phyloP scores from a whole-genome alignment of 2,329 filamentous ascomycete genomes.

The Aspergillus carbonarius region DNA sequence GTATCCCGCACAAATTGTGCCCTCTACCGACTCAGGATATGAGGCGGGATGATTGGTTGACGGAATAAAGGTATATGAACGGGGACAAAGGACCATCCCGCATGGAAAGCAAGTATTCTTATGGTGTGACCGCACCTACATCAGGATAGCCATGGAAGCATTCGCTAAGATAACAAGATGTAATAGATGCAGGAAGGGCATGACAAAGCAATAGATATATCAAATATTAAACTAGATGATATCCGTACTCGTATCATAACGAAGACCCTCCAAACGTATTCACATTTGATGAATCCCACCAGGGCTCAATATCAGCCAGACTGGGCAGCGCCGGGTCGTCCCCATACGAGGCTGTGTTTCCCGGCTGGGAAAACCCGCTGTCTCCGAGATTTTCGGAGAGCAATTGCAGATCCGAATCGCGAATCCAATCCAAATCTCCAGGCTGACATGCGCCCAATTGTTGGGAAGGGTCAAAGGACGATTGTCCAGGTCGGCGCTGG shows the following conservation, averaged over 20 bases:
- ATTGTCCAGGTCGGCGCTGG: not conserved
- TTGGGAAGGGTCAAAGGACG: conserved; percentile 10
- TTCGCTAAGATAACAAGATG: not conserved
- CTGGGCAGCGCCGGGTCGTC: conserved; percentile 17
- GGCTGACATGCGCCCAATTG: conserved; percentile 15
- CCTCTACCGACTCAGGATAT: too few relatives aligned
- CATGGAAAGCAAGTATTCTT: too few relatives aligned
- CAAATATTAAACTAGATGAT: not conserved
- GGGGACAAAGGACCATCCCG: too few relatives aligned
- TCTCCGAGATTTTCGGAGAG: conserved; percentile 22
- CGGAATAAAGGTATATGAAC: too few relatives aligned
- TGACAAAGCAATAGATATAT: not conserved
- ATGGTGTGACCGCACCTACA: too few relatives aligned
- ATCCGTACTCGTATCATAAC: conserved; percentile 13
- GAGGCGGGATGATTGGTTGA: too few relatives aligned
- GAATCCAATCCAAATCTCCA: conserved; percentile 32
- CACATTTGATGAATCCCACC: conserved; percentile 31
- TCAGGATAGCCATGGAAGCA: too few relatives aligned
- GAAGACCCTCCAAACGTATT: conserved; percentile 18
- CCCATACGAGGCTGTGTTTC: conserved; percentile 4
- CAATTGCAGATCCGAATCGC: conserved; percentile 26
- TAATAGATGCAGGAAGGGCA: not conserved
- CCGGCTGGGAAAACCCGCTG: conserved; percentile 22
- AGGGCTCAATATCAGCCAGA: conserved; percentile 31
- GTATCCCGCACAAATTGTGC: too few relatives aligned